Evolutionary conservation across 768 basidiomycete genomes (phyloP).

Genomic region (Lentinula sp.): DNA sequence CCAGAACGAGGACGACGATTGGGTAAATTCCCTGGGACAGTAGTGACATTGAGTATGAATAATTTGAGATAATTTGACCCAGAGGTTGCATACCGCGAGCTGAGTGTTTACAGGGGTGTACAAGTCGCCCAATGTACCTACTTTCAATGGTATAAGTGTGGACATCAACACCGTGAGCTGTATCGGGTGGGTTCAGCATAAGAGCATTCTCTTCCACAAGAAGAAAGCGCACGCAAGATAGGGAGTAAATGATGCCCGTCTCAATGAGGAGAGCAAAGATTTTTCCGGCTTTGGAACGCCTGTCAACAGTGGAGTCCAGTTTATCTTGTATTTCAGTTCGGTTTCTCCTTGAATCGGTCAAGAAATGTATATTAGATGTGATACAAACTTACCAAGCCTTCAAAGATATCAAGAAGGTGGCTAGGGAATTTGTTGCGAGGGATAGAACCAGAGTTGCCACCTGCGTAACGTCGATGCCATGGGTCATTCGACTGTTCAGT

Average conservation of each 20-base stretch:
- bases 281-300: neutral
- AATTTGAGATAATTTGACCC: neutral
- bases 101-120: constrained; percentile 12
- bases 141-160: constrained; percentile 8
- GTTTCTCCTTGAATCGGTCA: neutral
- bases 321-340: neutral
- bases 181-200: neutral
- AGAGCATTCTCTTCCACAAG: neutral
- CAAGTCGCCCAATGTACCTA: constrained; percentile 12
- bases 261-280: neutral
- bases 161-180: constrained; percentile 9
- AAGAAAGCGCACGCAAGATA: constrained; percentile 4
- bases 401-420: neutral
- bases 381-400: constrained; percentile 8
- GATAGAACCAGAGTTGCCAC: constrained; percentile 7
- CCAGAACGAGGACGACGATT: constrained; percentile 6
- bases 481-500: neutral
- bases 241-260: constrained; percentile 2
- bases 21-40: constrained; percentile 7
- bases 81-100: constrained; percentile 9
- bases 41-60: neutral
- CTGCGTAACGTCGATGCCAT: constrained; percentile 10
- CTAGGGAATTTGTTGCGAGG: constrained; percentile 9
- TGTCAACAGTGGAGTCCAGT: neutral
- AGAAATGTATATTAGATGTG: too few species aligned